A percentile compares a stretch with the other conserved stretches of the same genome.
Conservation (phyloP, 352 stramenopile species). For the Stramenopiles sp. region DNA sequence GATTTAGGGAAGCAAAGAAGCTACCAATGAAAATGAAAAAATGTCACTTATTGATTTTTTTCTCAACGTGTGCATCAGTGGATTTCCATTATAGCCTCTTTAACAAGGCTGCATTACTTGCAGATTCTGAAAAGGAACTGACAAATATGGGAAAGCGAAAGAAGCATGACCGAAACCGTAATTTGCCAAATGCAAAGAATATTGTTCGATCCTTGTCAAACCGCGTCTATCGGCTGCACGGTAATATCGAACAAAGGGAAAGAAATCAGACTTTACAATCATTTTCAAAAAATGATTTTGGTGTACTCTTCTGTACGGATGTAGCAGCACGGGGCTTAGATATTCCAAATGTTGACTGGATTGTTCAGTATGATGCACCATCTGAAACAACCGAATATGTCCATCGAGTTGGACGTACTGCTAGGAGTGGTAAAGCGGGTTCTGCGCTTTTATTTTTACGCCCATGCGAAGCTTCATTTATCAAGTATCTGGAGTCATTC, state of each 20-base stretch:
- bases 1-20: neutral
- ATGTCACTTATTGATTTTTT: constrained; percentile 73
- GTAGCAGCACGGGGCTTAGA: constrained; percentile 94
- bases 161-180: too few relatives aligned
- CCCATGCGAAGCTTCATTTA: constrained; percentile 78
- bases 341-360: constrained; percentile 92
- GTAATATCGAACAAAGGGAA: constrained; percentile 67
- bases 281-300: constrained; percentile 37
- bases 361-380: constrained; percentile 92
- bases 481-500: constrained; percentile 68
- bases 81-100: constrained; percentile 86
- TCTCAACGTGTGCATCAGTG: constrained; percentile 86
- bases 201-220: neutral
- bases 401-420: constrained; percentile 90
- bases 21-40: neutral
- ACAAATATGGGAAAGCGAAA: too few relatives aligned
- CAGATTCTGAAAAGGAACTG: too few relatives aligned
- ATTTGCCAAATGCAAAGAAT: too few relatives aligned
- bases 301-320: constrained; percentile 92
- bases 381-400: constrained; percentile 95
- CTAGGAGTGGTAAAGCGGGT: constrained; percentile 72
- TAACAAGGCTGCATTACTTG: constrained; percentile 82
- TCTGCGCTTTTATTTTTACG: constrained; percentile 88
- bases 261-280: constrained; percentile 36
- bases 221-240: constrained; percentile 65